phyloP scores from a whole-genome alignment of 805 yeast species.

The Candida stauntonica region DNA sequence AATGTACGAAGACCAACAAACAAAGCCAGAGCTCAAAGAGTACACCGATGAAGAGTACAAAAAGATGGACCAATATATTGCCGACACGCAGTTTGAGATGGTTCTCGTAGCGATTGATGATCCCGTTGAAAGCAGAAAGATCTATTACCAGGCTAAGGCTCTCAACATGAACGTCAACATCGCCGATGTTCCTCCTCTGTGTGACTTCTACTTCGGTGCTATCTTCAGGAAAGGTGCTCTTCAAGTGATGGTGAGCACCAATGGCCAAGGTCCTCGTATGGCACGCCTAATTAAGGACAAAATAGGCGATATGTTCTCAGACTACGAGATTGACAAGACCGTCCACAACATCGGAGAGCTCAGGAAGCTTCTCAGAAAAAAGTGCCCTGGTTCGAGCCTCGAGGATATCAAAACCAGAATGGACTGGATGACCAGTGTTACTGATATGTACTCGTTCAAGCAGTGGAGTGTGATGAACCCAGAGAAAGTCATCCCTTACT shows the following conservation, averaged over 20 bases:
- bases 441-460: conserved; percentile 54
- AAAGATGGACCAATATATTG: conserved; percentile 29
- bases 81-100: conserved; percentile 44
- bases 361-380: conserved; percentile 44
- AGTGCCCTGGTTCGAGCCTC: conserved; percentile 41
- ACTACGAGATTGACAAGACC: conserved; percentile 45
- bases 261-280: conserved; percentile 77
- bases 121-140: conserved; percentile 49
- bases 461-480: conserved; percentile 52
- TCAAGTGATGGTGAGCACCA: conserved; percentile 79
- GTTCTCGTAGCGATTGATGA: conserved; percentile 77
- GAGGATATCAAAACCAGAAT: conserved; percentile 55
- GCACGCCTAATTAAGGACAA: conserved; percentile 58
- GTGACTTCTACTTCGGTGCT: conserved; percentile 85
- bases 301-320: conserved; percentile 39
- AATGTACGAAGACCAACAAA: conserved; percentile 38
- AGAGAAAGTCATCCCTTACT: conserved; percentile 22
- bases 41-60: conserved; percentile 22
- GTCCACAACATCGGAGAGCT: conserved; percentile 56
- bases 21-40: conserved; percentile 8
- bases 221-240: conserved; percentile 67
- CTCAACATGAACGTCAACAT: conserved; percentile 62
- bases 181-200: conserved; percentile 78
- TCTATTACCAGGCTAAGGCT: conserved; percentile 47
- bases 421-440: conserved; percentile 64